Evolutionary conservation across 2,329 filamentous ascomycete species (phyloP).

Genomic region (Neobulgaria alba): DNA sequence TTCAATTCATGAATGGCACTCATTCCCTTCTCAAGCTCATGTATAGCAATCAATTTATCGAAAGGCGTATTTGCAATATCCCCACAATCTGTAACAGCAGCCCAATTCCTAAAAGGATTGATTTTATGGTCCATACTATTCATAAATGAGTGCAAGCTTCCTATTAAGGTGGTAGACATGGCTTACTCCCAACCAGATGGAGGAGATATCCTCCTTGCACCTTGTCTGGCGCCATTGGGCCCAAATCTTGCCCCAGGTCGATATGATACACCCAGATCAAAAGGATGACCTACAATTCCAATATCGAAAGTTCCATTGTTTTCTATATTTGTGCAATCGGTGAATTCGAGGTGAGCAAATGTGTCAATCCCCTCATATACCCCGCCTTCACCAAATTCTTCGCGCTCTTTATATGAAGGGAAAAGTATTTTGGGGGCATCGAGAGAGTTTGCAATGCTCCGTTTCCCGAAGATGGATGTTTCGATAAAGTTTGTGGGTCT

Average conservation of each 20-base stretch:
- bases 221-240: constrained; percentile 24
- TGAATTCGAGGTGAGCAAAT: constrained; percentile 24
- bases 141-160: no score
- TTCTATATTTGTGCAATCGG: constrained; percentile 18
- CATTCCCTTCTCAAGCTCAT: constrained; percentile 25
- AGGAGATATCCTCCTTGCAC: constrained; percentile 19
- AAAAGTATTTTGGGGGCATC: constrained; percentile 12
- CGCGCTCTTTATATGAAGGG: constrained; percentile 12
- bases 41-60: constrained; percentile 23
- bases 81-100: constrained; percentile 24
- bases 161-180: no score
- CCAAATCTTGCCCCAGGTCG: constrained; percentile 26
- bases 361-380: constrained; percentile 16
- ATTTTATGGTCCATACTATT: constrained; percentile 23
- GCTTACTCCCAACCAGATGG: constrained; percentile 21
- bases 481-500: constrained; percentile 13
- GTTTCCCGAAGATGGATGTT: constrained; percentile 13
- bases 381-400: constrained; percentile 7
- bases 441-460: constrained; percentile 2
- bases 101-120: constrained; percentile 26
- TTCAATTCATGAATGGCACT: constrained; percentile 15
- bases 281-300: constrained; percentile 26
- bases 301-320: constrained; percentile 25
- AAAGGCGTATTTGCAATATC: constrained; percentile 26
- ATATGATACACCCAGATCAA: constrained; percentile 26